Evolutionary conservation across 2,329 filamentous ascomycete species (phyloP), one percentile per base, ranked within the genome.

Genomic region (Aureobasidium sp.): DNA sequence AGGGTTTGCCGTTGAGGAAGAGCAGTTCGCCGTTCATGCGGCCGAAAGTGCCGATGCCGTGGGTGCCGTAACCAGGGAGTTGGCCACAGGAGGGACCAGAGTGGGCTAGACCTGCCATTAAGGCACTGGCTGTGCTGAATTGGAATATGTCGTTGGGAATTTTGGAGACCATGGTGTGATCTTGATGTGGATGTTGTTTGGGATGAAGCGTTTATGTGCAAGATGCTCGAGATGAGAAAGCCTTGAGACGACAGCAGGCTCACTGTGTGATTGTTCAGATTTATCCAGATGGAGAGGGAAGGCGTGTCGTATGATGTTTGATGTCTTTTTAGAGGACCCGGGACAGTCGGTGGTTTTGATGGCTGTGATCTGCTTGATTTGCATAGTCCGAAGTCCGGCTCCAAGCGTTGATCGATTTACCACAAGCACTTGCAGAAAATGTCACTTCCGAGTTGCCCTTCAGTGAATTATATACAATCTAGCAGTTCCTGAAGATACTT

Each of bases 121-220:
- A 70, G 26, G 76, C 76, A 12, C 73, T 68, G 34, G 67, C 67
- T 26, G 75, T 72, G 36, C 75, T 76, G 69, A 74, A 78, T 63
- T 78, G 76, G 65, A 75, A 78, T 64, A 78, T 74, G 66, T 78
- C 76, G 69, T 78, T 78, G 39, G 76, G 76, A 29, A 76, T 75
- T 29, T 73, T 73, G 60, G 67, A 69, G 50, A 71, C 70, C 75
- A 76, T 76, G 29, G 42, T 69, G 15, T 12, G 13, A 13, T 23
- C 10, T 1, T 44, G 41, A 5, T 44, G 20, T 42, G 34, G 3
- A 6, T 37, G 34, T 37, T 34, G 8, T 34, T 34, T 8, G 8
- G 32, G n/a, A n/a, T n/a, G n/a, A n/a, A 20, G 20, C 20, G 20
- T 20, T 20, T 20, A 20, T 20, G 20, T 20, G 20, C 20, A 20